Evolutionary conservation across 2,329 filamentous ascomycete genomes (phyloP), one percentile per base, ranked within the genome.

Genomic region (Monilinia polystroma): DNA sequence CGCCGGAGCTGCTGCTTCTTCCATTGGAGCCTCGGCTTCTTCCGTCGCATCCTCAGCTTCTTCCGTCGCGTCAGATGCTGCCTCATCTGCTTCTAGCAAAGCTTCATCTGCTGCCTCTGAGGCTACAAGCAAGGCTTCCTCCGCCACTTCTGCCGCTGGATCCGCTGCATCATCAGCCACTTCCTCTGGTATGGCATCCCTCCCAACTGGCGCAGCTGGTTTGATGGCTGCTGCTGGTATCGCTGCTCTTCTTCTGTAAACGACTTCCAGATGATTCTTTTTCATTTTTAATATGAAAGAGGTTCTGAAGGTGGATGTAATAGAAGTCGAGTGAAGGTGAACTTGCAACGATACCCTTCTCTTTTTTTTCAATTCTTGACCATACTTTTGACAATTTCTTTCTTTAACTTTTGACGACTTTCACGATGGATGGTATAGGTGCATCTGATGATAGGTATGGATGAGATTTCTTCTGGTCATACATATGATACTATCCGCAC

Each of bases 161-260:
- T 43, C 45, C 10, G 56, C 63, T 52, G 55, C 64, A 16, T 8
- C 57, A 29, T 66, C 64, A 16, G n/a, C 38, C 6, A 35, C 64
- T 12, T 66, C 64, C 8, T 16, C 38, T 12, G 64, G 26, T 14
- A 47, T 54, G 35, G 64, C 47, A 43, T n/a, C 64, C 29, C 57
- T 66, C 20, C 58, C 64, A 54, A 66, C 64, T 32, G 74, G 71
- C 12, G 69, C 72, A 23, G 69, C 71, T 23, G 73, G 73, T 54
- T 66, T 76, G 41, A 68, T 73, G 43, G 75, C 69, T 32, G 73
- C 71, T 54, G 74, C 70, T 52, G 75, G 75, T 70, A 56, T 76
- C 45, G 75, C 73, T 23, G 75, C 72, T 64, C 49, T 75, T 62
- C 64, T 77, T 67, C 67, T 77, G 68, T 77, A 76, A 73, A 70